Base-by-base conservation (phyloP, 441 rosid species). In the Mallotus repandus region DNA sequence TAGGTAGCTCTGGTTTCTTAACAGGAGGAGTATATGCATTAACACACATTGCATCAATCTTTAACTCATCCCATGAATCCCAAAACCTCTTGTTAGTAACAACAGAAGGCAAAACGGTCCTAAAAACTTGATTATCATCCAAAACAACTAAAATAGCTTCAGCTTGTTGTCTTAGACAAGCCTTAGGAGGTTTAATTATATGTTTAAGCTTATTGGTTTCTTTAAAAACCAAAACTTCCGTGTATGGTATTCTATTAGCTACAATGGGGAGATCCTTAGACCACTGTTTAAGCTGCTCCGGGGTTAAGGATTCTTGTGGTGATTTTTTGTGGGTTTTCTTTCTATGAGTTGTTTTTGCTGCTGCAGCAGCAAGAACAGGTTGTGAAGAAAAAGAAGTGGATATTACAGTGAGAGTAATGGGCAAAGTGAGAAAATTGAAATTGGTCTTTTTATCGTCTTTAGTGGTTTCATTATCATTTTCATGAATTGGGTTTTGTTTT, bases 11-110 rank as follows among this genome's bases (percentile, higher is more conserved):
- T 0, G 93, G 92, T 78, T 68, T 94, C 88, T 88, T 92, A 74
- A 92, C 78, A 3, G 97, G 97, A 81, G 98, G 98, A 0, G 84
- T 72, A 80, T 88, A 94, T 0, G 97, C 90, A 77, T 94, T 94
- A 29, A 94, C 92, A 78, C 94, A 92, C 6, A 80, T 66, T 56
- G 86, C 61, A 78, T 89, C 97, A 10, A 94, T 79, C 68, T 83
- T 83, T 74, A 90, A 84, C 81, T 84, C 87, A 72, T 86, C 89
- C 97, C 98, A 94, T 18, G 78, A 79, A 52, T 90, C 90, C 98
- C 98, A 94, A 77, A 94, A 94, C 86, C 84, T 87, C 77, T 73
- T 75, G 73, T 89, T 88, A 82, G 95, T 87, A 75, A 77, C 87
- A 69, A 84, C 13, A 0, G 93, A 90, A 53, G 97, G 98, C 67